Percentiles rank a stretch among this genome's conserved stretches.
Evolutionary conservation across 352 stramenopile genomes (phyloP).

Genomic region (Pythium monospermum): DNA sequence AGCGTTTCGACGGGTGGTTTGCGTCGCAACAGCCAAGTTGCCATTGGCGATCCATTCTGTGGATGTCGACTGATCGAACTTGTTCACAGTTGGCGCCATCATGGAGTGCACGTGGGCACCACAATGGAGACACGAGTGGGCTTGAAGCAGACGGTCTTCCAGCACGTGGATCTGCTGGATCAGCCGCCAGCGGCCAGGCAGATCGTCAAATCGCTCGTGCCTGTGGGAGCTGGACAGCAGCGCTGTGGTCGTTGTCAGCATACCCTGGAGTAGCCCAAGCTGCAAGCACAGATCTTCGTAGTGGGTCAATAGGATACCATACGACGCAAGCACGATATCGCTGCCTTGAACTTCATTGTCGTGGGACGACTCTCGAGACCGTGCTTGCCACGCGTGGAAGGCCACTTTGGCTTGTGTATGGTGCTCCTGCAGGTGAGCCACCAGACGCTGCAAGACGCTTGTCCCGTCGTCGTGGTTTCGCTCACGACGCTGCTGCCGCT

Average conservation of each 20-base stretch:
- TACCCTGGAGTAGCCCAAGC: constrained; percentile 4
- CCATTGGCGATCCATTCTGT: neutral
- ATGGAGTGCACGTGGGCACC: neutral
- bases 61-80: neutral
- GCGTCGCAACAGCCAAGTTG: neutral
- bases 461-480: neutral
- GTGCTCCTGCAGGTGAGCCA: constrained; percentile 1
- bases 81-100: neutral
- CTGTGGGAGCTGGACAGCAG: neutral
- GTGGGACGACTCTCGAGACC: neutral
- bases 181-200: neutral
- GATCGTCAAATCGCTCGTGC: neutral
- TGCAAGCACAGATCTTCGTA: constrained; percentile 12
- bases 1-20: constrained; percentile 4
- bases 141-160: constrained; percentile 7
- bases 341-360: neutral
- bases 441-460: neutral
- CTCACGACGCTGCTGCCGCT: neutral
- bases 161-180: constrained; percentile 5
- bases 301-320: constrained; percentile 8
- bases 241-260: neutral
- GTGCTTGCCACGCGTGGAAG: neutral
- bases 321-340: neutral
- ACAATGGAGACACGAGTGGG: constrained; percentile 2
- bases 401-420: neutral